phyloP scores from a whole-genome alignment of 2,329 filamentous ascomycete genomes.

The Calonectria ilicicola region DNA sequence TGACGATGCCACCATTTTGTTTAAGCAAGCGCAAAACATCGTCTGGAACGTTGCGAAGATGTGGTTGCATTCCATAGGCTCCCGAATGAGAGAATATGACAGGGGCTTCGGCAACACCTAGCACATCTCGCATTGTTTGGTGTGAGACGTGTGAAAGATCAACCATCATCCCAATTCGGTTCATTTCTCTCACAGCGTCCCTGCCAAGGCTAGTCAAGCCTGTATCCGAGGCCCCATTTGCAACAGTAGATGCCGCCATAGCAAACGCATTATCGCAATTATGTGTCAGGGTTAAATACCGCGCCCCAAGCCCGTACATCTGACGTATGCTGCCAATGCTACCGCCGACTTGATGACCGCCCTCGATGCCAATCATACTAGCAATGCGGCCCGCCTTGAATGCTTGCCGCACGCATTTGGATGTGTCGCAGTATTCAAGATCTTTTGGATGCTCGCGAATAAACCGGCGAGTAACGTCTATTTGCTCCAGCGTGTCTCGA shows the following conservation, averaged over 20 bases:
- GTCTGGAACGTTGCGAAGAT: constrained; percentile 55
- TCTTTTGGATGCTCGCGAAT: constrained; percentile 20
- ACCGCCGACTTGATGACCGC: constrained; percentile 22
- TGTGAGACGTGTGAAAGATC: constrained; percentile 48
- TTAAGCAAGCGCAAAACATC: constrained; percentile 50
- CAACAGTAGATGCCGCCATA: constrained; percentile 31
- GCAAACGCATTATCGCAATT: constrained; percentile 36
- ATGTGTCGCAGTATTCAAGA: constrained; percentile 24
- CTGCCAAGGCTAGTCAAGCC: constrained; percentile 40
- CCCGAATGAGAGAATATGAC: constrained; percentile 50
- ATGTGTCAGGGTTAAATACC: constrained; percentile 44
- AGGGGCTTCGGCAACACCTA: constrained; percentile 41
- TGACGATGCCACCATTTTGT: constrained; percentile 53
- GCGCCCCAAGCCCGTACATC: constrained; percentile 45
- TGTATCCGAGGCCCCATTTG: constrained; percentile 6
- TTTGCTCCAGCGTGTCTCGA: constrained; percentile 32
- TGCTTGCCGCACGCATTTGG: constrained; percentile 9
- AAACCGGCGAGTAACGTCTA: constrained; percentile 31
- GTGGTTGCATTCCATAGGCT: constrained; percentile 40
- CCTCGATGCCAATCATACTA: constrained; percentile 29
- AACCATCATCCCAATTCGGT: constrained; percentile 50
- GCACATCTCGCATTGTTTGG: constrained; percentile 46
- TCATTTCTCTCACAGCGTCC: constrained; percentile 49
- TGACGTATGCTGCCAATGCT: constrained; percentile 27
- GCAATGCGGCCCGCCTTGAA: constrained; percentile 23